Percentiles rank a stretch among this genome's conserved stretches.
Evolutionary conservation across 768 basidiomycete species (phyloP).

Genomic region (Suillus spraguei): DNA sequence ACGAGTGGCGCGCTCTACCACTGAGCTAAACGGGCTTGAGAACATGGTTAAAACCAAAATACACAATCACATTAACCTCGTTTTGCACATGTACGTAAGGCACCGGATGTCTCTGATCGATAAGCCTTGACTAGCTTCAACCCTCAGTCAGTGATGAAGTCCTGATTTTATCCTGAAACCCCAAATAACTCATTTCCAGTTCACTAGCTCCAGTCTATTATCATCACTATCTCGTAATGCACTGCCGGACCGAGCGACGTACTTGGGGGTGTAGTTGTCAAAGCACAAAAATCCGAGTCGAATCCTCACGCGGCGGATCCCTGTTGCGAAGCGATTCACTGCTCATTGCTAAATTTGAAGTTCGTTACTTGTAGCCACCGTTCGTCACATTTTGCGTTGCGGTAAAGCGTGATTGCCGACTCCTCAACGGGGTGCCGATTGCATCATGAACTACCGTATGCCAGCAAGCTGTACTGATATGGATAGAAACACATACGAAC

Average conservation of each 20-base stretch:
- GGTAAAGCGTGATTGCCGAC: background rate
- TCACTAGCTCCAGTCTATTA: background rate
- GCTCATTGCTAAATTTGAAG: background rate
- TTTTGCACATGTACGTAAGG: too few species aligned
- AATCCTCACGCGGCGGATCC: background rate
- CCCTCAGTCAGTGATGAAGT: background rate
- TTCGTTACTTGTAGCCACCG: background rate
- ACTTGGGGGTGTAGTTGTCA: background rate
- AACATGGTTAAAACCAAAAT: fast-evolving
- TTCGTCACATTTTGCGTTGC: background rate
- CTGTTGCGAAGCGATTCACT: background rate
- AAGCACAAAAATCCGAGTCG: background rate
- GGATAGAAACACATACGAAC: background rate
- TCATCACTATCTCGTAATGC: background rate
- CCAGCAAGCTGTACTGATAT: background rate
- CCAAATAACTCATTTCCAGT: background rate
- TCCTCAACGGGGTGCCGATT: background rate
- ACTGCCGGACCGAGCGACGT: background rate
- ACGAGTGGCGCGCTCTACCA: conserved; percentile 66
- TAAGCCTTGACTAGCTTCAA: too few species aligned
- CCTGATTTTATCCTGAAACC: background rate
- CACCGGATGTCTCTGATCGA: too few species aligned
- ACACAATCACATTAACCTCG: fast-evolving
- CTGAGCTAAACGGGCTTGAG: conserved; percentile 54
- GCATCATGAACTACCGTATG: background rate